Percentiles rank a stretch among this genome's conserved stretches.
phyloP scores from a whole-genome alignment of 352 stramenopile genomes.

The Phytophthora constricta region DNA sequence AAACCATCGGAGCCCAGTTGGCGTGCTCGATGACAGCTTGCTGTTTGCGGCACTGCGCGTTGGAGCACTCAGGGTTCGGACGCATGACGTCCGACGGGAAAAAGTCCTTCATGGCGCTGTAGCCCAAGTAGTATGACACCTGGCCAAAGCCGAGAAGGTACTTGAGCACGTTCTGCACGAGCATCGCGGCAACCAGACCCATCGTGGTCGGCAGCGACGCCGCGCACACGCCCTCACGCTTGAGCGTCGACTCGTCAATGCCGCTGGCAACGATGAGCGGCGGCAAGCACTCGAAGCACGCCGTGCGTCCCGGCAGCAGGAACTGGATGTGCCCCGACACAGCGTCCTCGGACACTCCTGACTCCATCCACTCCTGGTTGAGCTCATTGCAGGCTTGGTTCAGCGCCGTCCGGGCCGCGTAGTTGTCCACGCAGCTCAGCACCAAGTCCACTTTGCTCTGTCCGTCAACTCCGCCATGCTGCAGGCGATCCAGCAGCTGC shows the following conservation, averaged over 20 bases:
- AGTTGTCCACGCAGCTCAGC: slow-evolving; percentile 92
- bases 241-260: slow-evolving; percentile 88
- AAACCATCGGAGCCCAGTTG: slow-evolving; percentile 78
- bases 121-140: slow-evolving; percentile 89
- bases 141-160: slow-evolving; percentile 86
- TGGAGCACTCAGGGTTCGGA: slow-evolving; percentile 87
- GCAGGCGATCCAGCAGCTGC: slow-evolving; percentile 78
- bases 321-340: slow-evolving; percentile 92
- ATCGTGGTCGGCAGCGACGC: slow-evolving; percentile 91
- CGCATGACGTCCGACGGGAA: slow-evolving; percentile 85
- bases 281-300: slow-evolving; percentile 90
- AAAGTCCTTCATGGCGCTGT: slow-evolving; percentile 90
- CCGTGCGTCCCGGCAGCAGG: slow-evolving; percentile 81
- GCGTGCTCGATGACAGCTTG: slow-evolving; percentile 55
- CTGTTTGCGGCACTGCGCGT: slow-evolving; percentile 76
- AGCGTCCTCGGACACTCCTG: slow-evolving; percentile 89
- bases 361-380: slow-evolving; percentile 91
- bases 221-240: slow-evolving; percentile 89
- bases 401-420: slow-evolving; percentile 83
- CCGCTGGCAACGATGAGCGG: slow-evolving; percentile 87
- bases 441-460: slow-evolving; percentile 77
- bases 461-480: slow-evolving; percentile 69
- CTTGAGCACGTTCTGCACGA: slow-evolving; percentile 92
- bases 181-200: slow-evolving; percentile 84
- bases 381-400: slow-evolving; percentile 91